Evolutionary conservation across 768 basidiomycete species (phyloP).

Genomic region (Hypsizygus marmoreus): DNA sequence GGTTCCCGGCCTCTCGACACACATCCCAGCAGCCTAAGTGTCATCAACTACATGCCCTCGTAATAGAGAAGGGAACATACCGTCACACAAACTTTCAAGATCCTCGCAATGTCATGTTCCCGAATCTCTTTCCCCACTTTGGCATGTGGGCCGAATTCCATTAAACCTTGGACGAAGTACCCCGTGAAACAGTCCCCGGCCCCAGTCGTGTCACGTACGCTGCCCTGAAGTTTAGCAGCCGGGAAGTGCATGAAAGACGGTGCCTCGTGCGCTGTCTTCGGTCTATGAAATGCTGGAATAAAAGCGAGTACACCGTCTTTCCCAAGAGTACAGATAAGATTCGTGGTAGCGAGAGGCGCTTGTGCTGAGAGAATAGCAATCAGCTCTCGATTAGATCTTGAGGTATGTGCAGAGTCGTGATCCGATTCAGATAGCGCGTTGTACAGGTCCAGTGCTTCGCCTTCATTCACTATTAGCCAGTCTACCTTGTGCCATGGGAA

Average conservation of each 20-base stretch:
- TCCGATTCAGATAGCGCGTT: conserved; percentile 20
- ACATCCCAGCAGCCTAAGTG: conserved; percentile 61
- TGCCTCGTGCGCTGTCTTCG: conserved; percentile 15
- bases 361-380: conserved; percentile 22
- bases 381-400: conserved; percentile 16
- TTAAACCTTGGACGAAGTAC: conserved; percentile 57
- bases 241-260: conserved; percentile 41
- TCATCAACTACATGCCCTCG: neutral
- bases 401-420: neutral
- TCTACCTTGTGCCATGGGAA: conserved; percentile 54
- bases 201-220: conserved; percentile 56
- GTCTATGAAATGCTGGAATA: conserved; percentile 30
- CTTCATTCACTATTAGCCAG: conserved; percentile 61
- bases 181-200: conserved; percentile 69
- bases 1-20: conserved; percentile 57
- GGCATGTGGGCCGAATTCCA: conserved; percentile 37
- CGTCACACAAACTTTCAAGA: conserved; percentile 44
- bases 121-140: conserved; percentile 27
- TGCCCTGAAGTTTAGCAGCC: conserved; percentile 44
- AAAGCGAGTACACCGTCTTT: conserved; percentile 49
- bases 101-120: conserved; percentile 30
- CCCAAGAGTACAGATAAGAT: conserved; percentile 61
- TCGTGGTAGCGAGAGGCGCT: conserved; percentile 33
- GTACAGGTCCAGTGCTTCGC: conserved; percentile 44
- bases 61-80: conserved; percentile 23